Evolutionary conservation across 2,329 filamentous ascomycete genomes (phyloP), one percentile per base, ranked within the genome.

Genomic region (Cryphonectria carpinicola): DNA sequence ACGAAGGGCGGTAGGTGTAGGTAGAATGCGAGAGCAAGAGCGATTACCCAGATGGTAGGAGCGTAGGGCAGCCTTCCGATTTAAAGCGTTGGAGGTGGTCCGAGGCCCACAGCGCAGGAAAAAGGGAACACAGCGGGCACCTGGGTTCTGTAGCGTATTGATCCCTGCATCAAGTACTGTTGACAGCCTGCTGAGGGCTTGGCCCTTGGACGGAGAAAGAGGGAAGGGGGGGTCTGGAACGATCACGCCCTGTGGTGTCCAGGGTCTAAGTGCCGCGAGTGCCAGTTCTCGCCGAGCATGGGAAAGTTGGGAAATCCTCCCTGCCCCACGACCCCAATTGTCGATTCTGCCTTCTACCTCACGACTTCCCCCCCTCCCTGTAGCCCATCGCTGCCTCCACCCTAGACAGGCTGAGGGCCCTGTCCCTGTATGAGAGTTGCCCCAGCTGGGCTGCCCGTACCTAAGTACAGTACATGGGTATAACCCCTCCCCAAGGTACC

Each of bases 1-100:
- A 64, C n/a, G 41, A 32, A 46, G 41, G 25, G 41, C 43, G 43
- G 41, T 25, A 25, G 37, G 39, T 65, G 41, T 7, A 32, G 39
- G 25, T n/a, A 49, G 49, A 66, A 13, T 41, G 41, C 19, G 62
- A 14, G 25, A 65, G 63, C 63, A 35, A 60, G 65, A 49, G 37
- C 4, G 52, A 25, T 37, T 61, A 49, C 54, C 49, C 41, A 49
- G 37, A 61, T 56, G 35, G 65, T 54, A 56, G 14, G 41, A 28
- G 65, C 41, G 54, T 35, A 67, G 65, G 65, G 65, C 65, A 66
- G 35, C 39, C 65, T 61, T 60, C 52, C 25, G 39, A 46, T 67
- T 67, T 67, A 67, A 67, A 67, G 39, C 14, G 39, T 14, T 39
- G 65, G 37, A 61, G 39, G 52, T 56, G 46, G 65, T 17, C 37